phyloP scores from a whole-genome alignment of 306 rosid genomes.

The Corylus avellana region DNA sequence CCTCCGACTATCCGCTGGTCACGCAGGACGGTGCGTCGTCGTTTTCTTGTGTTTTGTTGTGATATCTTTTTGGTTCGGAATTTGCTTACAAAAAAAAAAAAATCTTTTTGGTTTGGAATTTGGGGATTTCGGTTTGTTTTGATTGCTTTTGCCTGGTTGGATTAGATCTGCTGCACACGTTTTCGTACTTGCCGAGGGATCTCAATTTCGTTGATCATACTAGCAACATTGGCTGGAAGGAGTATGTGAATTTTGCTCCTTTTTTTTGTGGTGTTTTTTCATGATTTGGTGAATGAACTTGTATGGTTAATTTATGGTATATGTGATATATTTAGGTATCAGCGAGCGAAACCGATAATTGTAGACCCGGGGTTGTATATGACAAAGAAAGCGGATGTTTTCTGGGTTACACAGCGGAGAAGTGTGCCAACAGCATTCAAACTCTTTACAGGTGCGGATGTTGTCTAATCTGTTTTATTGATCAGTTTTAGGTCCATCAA shows the following conservation, averaged over 20 bases:
- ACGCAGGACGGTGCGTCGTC: constrained; percentile 82
- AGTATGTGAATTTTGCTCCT: constrained; percentile 44
- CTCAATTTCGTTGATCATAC: constrained; percentile 98
- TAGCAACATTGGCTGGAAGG: constrained; percentile 98
- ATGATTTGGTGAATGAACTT: constrained; percentile 13
- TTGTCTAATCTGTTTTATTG: constrained; percentile 14
- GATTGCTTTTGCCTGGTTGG: constrained; percentile 23
- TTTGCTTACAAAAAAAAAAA: not conserved
- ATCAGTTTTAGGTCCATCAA: not conserved
- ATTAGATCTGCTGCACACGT: constrained; percentile 90
- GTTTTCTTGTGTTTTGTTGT: not conserved
- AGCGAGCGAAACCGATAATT: constrained; percentile 85
- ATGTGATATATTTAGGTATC: constrained; percentile 49
- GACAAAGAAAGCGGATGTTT: constrained; percentile 88
- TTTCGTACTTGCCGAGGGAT: constrained; percentile 86
- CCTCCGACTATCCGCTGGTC: constrained; percentile 94
- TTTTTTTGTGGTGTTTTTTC: not conserved
- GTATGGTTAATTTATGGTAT: constrained; percentile 20
- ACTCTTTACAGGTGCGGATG: constrained; percentile 78
- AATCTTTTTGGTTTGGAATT: not conserved
- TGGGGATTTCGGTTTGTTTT: not conserved
- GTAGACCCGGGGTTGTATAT: constrained; percentile 93
- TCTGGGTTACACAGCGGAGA: constrained; percentile 90
- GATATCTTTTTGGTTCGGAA: not conserved
- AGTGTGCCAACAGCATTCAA: constrained; percentile 98